Evolutionary conservation across 208 protist species (phyloP).

Genomic region (Trypanosoma cruzi): DNA sequence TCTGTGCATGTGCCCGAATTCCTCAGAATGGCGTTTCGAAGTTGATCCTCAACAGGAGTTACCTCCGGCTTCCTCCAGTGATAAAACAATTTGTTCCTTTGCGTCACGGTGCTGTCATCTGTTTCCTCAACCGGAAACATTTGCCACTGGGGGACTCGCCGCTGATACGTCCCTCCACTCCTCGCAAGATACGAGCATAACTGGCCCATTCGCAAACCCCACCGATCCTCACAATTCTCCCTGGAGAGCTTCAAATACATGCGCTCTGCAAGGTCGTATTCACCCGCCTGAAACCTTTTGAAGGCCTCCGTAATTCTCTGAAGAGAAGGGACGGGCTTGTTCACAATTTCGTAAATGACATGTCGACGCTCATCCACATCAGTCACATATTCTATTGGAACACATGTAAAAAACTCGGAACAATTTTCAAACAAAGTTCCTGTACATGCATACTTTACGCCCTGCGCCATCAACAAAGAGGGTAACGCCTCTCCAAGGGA

Average conservation of each 20-base stretch:
- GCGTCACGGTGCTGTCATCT: not conserved
- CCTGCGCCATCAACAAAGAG: constrained; percentile 4
- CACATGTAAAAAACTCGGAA: constrained; percentile 5
- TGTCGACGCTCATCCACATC: constrained; percentile 20
- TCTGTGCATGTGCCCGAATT: not conserved
- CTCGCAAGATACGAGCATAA: constrained; percentile 26
- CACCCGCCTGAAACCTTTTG: constrained; percentile 12
- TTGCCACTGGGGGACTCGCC: constrained; percentile 32
- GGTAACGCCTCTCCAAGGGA: constrained; percentile 23
- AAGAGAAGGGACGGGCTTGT: not conserved
- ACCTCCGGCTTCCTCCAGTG: constrained; percentile 27
- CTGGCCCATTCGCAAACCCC: constrained; percentile 21
- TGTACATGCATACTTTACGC: constrained; percentile 29
- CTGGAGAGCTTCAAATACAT: constrained; percentile 19
- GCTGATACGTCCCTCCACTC: constrained; percentile 11
- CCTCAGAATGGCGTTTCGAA: constrained; percentile 26
- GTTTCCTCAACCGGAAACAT: constrained; percentile 27
- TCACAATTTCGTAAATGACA: constrained; percentile 25
- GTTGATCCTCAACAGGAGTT: constrained; percentile 27
- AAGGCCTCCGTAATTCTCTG: constrained; percentile 19
- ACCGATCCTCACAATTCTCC: constrained; percentile 13
- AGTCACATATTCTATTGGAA: constrained; percentile 28
- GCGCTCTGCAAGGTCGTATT: constrained; percentile 13
- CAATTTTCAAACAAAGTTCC: constrained; percentile 14
- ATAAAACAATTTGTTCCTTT: constrained; percentile 11